Percentiles rank a stretch among this genome's conserved stretches.
Evolutionary conservation across 805 yeast genomes (phyloP).

Genomic region (Sporopachydermia quercuum): DNA sequence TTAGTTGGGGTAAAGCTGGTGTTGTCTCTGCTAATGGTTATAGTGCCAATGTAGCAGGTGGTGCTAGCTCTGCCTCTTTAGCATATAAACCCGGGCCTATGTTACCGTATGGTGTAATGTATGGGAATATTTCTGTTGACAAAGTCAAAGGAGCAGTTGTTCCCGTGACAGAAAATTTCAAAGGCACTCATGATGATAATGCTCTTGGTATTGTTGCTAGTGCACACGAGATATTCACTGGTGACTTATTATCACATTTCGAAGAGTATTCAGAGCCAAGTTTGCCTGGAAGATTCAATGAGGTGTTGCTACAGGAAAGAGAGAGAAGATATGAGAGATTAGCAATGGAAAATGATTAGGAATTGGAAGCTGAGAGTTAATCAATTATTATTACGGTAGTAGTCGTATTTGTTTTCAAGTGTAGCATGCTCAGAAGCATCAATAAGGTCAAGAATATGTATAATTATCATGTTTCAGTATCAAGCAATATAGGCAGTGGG

Average conservation of each 20-base stretch:
- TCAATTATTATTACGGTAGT: no score
- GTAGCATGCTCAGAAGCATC: no score
- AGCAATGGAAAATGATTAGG: no score
- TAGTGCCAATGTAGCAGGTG: neutral
- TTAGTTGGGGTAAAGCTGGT: slow-evolving; percentile 56
- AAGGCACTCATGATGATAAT: neutral
- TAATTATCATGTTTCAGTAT: no score
- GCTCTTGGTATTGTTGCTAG: neutral
- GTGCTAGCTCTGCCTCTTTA: neutral
- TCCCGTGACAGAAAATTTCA: neutral
- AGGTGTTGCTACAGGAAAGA: neutral
- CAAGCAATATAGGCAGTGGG: no score
- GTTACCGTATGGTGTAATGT: neutral
- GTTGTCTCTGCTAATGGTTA: no score
- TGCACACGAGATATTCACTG: neutral
- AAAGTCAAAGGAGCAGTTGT: neutral
- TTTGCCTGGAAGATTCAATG: neutral
- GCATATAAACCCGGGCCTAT: neutral
- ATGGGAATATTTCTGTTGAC: neutral
- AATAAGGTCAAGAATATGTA: no score
- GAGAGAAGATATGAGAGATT: neutral
- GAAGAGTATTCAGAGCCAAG: neutral
- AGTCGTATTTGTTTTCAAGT: no score
- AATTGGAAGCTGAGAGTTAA: no score
- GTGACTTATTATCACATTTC: neutral